A percentile compares a stretch with the other conserved stretches of the same genome.
Evolutionary conservation across 2,329 filamentous ascomycete species (phyloP).

Genomic region (Sporothrix pseudoabietina): DNA sequence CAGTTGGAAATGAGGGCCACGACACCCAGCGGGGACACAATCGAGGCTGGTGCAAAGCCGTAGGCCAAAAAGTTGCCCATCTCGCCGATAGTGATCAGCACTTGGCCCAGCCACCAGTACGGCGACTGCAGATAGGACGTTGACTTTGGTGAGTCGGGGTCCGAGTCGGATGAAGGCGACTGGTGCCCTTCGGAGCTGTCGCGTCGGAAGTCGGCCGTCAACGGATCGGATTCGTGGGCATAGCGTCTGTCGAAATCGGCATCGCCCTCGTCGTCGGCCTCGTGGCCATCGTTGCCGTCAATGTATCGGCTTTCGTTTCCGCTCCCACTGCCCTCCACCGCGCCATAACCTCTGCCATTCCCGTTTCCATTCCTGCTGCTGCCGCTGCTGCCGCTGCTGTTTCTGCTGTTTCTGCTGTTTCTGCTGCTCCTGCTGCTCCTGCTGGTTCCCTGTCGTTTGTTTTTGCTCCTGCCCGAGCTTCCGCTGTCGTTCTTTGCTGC

Average conservation of each 20-base stretch:
- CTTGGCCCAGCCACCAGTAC: constrained; percentile 95
- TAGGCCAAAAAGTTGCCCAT: constrained; percentile 96
- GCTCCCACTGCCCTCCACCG: constrained; percentile 13
- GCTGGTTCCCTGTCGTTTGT: neutral
- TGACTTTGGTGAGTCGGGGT: constrained; percentile 39
- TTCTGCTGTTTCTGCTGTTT: neutral
- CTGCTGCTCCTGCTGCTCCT: neutral
- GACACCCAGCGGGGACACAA: constrained; percentile 95
- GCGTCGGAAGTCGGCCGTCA: constrained; percentile 56
- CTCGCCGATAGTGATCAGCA: constrained; percentile 90
- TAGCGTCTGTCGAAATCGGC: constrained; percentile 42
- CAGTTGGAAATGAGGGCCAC: constrained; percentile 96
- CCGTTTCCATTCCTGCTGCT: neutral
- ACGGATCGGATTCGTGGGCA: constrained; percentile 53
- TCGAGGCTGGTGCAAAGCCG: constrained; percentile 94
- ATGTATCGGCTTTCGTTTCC: neutral
- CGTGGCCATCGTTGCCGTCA: constrained; percentile 37
- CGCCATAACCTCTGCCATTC: constrained; percentile 20
- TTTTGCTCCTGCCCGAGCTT: constrained; percentile 36
- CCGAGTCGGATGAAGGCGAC: constrained; percentile 41
- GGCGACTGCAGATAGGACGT: constrained; percentile 82
- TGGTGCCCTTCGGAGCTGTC: constrained; percentile 37
- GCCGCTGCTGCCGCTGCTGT: constrained; percentile 25
- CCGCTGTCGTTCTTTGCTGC: constrained; percentile 32
- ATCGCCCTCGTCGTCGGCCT: constrained; percentile 34